A percentile compares a stretch with the other conserved stretches of the same genome.
These are phyloP conservation scores for Musa schizocarpa DNA, from an alignment of 176 grass and related monocot species.

Conservation along the genomic window DNA sequence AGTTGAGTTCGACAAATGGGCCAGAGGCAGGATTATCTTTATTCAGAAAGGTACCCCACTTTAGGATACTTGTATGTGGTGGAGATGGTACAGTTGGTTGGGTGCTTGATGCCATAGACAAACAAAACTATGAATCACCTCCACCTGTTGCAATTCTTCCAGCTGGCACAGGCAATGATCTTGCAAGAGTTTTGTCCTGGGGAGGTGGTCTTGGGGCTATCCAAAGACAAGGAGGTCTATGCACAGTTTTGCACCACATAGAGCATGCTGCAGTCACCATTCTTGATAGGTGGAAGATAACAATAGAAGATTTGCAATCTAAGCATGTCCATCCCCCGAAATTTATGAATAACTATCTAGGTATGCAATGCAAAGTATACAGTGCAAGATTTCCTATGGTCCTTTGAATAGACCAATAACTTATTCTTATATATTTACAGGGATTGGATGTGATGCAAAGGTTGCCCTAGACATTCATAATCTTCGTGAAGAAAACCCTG, in stretches of 20 bases:
- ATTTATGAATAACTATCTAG: slow-evolving; percentile 29
- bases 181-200: slow-evolving; percentile 30
- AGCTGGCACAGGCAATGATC: slow-evolving; percentile 28
- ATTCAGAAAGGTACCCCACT: slow-evolving; percentile 20
- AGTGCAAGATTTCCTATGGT: slow-evolving; percentile 5
- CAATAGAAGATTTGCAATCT: slow-evolving; percentile 11
- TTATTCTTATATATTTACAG: slow-evolving; percentile 28
- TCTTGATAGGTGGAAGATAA: slow-evolving; percentile 31
- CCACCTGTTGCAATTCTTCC: slow-evolving; percentile 29
- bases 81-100: slow-evolving; percentile 27
- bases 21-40: slow-evolving; percentile 22
- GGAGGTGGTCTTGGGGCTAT: slow-evolving; percentile 23
- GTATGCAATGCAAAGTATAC: not conserved
- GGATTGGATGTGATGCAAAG: slow-evolving; percentile 97
- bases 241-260: slow-evolving; percentile 22
- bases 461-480: slow-evolving; percentile 96
- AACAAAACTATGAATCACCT: slow-evolving; percentile 26
- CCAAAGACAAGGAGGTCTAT: slow-evolving; percentile 24
- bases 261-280: slow-evolving; percentile 31
- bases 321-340: not conserved
- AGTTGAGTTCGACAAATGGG: slow-evolving; percentile 19
- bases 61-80: slow-evolving; percentile 29
- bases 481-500: slow-evolving; percentile 94
- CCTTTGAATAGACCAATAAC: slow-evolving; percentile 4
- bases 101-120: slow-evolving; percentile 25